Percentiles rank a stretch among this genome's conserved stretches.
phyloP scores from a whole-genome alignment of 305 asterid species.

The Fraxinus sp. region DNA sequence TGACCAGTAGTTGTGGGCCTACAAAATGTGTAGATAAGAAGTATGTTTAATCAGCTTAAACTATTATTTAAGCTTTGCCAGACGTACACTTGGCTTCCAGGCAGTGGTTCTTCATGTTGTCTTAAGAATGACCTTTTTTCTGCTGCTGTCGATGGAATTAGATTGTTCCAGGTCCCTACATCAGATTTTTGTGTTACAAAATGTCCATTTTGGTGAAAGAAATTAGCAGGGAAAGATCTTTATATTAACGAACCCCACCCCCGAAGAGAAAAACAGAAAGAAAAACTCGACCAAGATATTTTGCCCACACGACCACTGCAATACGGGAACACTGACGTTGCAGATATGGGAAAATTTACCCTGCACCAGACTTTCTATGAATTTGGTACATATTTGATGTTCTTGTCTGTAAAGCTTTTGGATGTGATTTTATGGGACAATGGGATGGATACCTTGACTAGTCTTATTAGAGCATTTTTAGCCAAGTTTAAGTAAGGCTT shows the following conservation, averaged over 20 bases:
- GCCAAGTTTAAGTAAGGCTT: neutral
- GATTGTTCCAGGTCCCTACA: neutral
- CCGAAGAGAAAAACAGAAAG: neutral
- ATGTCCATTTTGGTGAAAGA: neutral
- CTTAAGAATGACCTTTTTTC: neutral
- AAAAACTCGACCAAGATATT: neutral
- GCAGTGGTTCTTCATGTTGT: neutral
- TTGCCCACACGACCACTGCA: neutral
- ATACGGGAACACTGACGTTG: neutral
- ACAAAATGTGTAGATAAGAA: no score
- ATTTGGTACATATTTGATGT: neutral
- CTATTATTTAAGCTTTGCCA: neutral
- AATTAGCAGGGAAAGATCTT: neutral
- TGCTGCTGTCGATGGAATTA: neutral
- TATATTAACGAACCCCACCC: neutral
- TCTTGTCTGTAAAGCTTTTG: neutral
- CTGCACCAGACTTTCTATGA: neutral
- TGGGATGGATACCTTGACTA: neutral
- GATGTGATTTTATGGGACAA: neutral
- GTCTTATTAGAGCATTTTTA: neutral
- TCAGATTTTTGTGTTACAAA: neutral
- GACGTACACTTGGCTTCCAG: neutral
- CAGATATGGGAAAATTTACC: neutral
- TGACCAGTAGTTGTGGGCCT: neutral
- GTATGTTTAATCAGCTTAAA: neutral